A percentile compares a stretch with the other conserved stretches of the same genome.
Evolutionary conservation across 441 rosid genomes (phyloP).

Genomic region (Adansonia madagascariensis): DNA sequence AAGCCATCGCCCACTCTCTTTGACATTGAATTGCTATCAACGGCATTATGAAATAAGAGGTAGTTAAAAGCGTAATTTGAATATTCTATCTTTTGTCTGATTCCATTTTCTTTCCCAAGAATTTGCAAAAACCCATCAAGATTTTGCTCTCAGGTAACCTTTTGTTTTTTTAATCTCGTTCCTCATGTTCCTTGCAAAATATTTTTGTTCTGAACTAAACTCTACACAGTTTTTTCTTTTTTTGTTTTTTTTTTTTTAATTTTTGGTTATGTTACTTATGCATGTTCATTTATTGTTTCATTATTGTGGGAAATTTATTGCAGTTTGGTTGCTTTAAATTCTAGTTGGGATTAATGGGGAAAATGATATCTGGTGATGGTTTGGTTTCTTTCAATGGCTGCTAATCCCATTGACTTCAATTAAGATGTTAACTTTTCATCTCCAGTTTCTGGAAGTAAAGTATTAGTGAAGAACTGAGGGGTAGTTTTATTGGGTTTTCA

Average conservation of each 20-base stretch:
- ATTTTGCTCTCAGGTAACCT: constrained; percentile 31
- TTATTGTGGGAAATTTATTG: background rate
- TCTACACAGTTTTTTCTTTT: background rate
- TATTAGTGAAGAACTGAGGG: background rate
- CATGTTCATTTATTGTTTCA: constrained; percentile 7
- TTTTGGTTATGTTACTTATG: background rate
- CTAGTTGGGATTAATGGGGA: background rate
- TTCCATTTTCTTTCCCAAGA: background rate
- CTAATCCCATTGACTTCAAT: background rate
- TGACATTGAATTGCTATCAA: constrained; percentile 35
- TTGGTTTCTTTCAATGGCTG: constrained; percentile 5
- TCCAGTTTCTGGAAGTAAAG: background rate
- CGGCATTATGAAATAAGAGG: constrained; percentile 40
- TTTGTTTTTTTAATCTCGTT: constrained; percentile 24
- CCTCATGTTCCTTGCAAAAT: background rate
- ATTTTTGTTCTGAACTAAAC: constrained; percentile 5
- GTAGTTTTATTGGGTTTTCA: background rate
- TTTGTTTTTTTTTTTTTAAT: background rate
- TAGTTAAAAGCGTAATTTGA: constrained; percentile 4
- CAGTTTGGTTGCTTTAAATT: background rate
- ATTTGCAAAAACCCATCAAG: constrained; percentile 20
- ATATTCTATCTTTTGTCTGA: background rate
- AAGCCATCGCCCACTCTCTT: constrained; percentile 14
- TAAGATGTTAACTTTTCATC: background rate
- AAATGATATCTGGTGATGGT: background rate